Evolutionary conservation across 805 yeast genomes (phyloP).

Genomic region (Lipomyces japonicus): DNA sequence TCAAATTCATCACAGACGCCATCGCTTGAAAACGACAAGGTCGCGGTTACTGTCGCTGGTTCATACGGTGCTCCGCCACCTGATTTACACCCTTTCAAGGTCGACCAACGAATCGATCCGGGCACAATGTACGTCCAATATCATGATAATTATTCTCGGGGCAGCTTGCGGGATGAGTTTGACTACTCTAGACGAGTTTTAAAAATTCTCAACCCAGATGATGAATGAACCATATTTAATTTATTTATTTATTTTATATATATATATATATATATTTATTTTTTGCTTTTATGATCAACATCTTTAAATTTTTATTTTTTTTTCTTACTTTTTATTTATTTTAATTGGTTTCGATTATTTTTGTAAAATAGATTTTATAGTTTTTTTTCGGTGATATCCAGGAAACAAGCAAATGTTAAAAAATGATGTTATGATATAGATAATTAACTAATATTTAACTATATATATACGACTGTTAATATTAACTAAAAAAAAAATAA

Average conservation of each 20-base stretch:
- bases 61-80: slow-evolving; percentile 26
- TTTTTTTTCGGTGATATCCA: neutral
- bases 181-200: slow-evolving; percentile 58
- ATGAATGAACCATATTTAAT: too few species aligned
- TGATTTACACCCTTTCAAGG: slow-evolving; percentile 36
- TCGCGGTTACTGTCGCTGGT: slow-evolving; percentile 24
- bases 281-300: neutral
- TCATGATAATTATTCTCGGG: slow-evolving; percentile 46
- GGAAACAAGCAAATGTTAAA: neutral
- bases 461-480: neutral
- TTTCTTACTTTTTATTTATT: too few species aligned
- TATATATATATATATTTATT: too few species aligned
- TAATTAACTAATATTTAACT: neutral
- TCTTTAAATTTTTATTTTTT: too few species aligned
- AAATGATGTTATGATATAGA: neutral
- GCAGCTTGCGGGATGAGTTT: slow-evolving; percentile 51
- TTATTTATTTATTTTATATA: too few species aligned
- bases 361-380: too few species aligned
- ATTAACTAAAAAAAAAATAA: too few species aligned
- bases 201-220: slow-evolving; percentile 51
- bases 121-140: slow-evolving; percentile 45
- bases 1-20: slow-evolving; percentile 6
- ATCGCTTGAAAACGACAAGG: slow-evolving; percentile 27
- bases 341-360: too few species aligned
- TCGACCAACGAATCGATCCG: slow-evolving; percentile 65